Conservation (phyloP, 2,329 filamentous ascomycete species). For the Colletotrichum cereale region DNA sequence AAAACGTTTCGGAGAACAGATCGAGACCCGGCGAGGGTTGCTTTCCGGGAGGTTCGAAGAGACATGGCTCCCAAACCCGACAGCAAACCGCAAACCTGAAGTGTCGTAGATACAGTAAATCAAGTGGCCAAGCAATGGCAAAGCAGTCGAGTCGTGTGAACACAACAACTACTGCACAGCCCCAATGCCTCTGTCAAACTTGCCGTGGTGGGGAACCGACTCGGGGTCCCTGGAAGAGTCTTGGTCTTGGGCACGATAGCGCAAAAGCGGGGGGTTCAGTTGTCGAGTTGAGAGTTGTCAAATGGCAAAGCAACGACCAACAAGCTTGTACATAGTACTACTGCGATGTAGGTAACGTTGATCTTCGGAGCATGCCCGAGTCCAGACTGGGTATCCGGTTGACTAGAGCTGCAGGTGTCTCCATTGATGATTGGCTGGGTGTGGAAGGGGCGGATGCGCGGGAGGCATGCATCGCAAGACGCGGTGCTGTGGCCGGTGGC, state of each 20-base stretch:
- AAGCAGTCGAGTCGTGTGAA: constrained; percentile 15
- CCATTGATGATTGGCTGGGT: constrained; percentile 11
- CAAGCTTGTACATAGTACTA: no score
- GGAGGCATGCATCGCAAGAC: constrained; percentile 6
- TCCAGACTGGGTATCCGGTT: constrained; percentile 19
- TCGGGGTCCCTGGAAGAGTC: constrained; percentile 19
- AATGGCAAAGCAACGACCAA: constrained; percentile 17
- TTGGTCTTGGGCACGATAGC: constrained; percentile 19
- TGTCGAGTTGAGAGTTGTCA: constrained; percentile 12
- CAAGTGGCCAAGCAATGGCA: constrained; percentile 5
- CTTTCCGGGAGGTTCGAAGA: constrained; percentile 11
- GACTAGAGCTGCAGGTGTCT: constrained; percentile 26
- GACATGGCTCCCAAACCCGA: constrained; percentile 21
- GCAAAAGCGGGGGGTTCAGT: constrained; percentile 26
- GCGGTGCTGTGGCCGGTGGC: not conserved
- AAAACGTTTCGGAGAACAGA: constrained; percentile 16
- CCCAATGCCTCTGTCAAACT: constrained; percentile 21
- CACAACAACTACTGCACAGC: constrained; percentile 31
- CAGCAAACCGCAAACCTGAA: constrained; percentile 18
- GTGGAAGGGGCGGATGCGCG: constrained; percentile 10
- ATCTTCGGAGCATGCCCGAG: constrained; percentile 37
- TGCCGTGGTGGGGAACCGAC: constrained; percentile 13
- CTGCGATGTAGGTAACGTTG: constrained; percentile 28
- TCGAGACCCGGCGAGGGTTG: constrained; percentile 1
- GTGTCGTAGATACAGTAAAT: constrained; percentile 32